Evolutionary conservation across 1,284 basidiomycete genomes (phyloP).

Genomic region (Meira miltonrushii): DNA sequence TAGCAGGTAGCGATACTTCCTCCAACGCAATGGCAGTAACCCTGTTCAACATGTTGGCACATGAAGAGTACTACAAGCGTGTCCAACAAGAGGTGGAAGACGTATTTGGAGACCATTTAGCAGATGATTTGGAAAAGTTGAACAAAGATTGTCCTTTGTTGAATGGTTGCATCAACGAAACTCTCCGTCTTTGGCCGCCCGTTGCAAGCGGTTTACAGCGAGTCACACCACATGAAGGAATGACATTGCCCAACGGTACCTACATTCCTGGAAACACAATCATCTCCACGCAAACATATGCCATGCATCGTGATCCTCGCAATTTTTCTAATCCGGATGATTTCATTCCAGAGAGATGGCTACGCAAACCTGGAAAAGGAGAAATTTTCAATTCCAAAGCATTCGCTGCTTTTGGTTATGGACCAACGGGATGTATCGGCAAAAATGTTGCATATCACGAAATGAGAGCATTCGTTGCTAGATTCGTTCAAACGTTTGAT

Average conservation of each 20-base stretch:
- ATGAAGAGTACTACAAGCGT: slow-evolving; percentile 11
- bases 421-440: slow-evolving; percentile 22
- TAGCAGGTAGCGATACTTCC: slow-evolving; percentile 26
- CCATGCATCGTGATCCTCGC: slow-evolving; percentile 21
- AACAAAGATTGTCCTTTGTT: slow-evolving; percentile 20
- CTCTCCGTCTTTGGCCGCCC: slow-evolving; percentile 22
- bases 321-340: slow-evolving; percentile 22
- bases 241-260: slow-evolving; percentile 14
- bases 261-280: slow-evolving; percentile 13
- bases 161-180: slow-evolving; percentile 28
- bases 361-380: slow-evolving; percentile 16
- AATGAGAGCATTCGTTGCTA: slow-evolving; percentile 17
- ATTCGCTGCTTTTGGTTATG: slow-evolving; percentile 24
- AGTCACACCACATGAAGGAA: slow-evolving; percentile 1
- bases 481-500: slow-evolving; percentile 21
- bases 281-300: slow-evolving; percentile 20
- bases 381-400: slow-evolving; percentile 17
- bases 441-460: slow-evolving; percentile 24
- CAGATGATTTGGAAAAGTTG: slow-evolving; percentile 15
- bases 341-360: slow-evolving; percentile 23
- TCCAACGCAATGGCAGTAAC: slow-evolving; percentile 23
- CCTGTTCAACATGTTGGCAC: slow-evolving; percentile 16
- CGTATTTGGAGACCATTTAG: slow-evolving; percentile 17
- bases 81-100: slow-evolving; percentile 19
- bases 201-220: slow-evolving; percentile 24